Evolutionary conservation across 2,329 filamentous ascomycete species (phyloP), one percentile per base, ranked within the genome.

Genomic region (Xylaria sp.): DNA sequence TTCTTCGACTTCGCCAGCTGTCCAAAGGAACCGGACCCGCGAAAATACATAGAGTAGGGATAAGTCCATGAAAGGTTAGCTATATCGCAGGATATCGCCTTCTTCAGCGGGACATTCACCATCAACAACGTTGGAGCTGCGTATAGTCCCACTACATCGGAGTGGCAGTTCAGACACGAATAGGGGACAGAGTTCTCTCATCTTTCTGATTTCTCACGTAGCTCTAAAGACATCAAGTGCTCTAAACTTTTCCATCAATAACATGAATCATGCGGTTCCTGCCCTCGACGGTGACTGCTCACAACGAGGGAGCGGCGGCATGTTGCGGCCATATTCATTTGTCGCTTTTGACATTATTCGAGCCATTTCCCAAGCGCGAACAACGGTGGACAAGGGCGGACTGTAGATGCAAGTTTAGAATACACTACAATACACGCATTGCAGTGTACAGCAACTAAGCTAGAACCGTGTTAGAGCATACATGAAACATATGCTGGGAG

Each of bases 351-450:
- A n/a, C 15, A 8, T 52, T 4, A 32, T 52, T 52, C 25, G 32
- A 32, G 25, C 30, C 20, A 55, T 55, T 10, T 36, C 52, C 32
- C 12, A 23, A 36, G 15, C 52, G 30, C n/a, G 52, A 20, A 55
- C 52, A 55, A 23, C 10, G 15, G 28, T 55, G 32, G 8, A 36
- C 23, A 23, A 20, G 50, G 36, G 30, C 18, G 36, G 32, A n/a
- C n/a, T 55, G 52, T 36, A 23, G 52, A 36, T 23, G 48, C n/a
- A 55, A 55, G n/a, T 36, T 55, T 34, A 36, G 12, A 55, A 55
- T 55, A 55, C 52, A 55, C 52, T 55, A 55, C 52, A 36, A 55
- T 55, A 55, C 52, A 55, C 30, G 30, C 52, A 55, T 32, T 55
- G 52, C 30, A 34, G 36, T 55, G 52, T 55, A 55, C 52, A 23